Base-by-base conservation (phyloP, 2,329 filamentous ascomycete species). In the Ciborinia camelliae region DNA sequence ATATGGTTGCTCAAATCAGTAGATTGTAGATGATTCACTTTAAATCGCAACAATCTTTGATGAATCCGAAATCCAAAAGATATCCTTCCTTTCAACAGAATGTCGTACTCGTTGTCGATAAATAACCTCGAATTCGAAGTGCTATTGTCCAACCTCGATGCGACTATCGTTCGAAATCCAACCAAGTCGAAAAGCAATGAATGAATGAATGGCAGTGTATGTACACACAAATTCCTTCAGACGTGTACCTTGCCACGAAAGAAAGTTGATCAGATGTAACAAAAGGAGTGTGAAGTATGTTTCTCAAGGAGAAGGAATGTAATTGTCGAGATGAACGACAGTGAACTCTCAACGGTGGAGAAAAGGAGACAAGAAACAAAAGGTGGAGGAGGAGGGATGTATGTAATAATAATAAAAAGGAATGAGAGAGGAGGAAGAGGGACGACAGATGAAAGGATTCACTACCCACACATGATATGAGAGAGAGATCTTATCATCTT, bases 281-380 rank as follows among this genome's bases (percentile, higher is more conserved):
- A 4, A 57, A 63, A 57, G 1, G 59, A 62, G 59, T 14, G 45
- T 43, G 59, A 62, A 57, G 39, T 37, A 63, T 58, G 39, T 62
- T 43, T 53, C 51, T 48, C 12, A n/a, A 37, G 39, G n/a, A 37
- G 39, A 63, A 57, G 14, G 61, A 57, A 58, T 45, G 39, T 35
- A 28, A 55, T 41, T 55, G 37, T 54, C 41, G 14, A 47, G 1
- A 55, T 9, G 41, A 20, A 45, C 54, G 54, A 32, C 26, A 23
- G 54, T 23, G 39, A 43, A 28, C 39, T 41, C 41, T 51, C 10
- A 12, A 54, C 12, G 26, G 23, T 52, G n/a, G 39, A 18, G 23
- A 52, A 23, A 23, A 51, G 8, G 50, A 58, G 51, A 28, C n/a
- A 52, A 62, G 48, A 52, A 54, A 54, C 20, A 26, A 47, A 41